Conservation (phyloP, 1,284 basidiomycete species). For the Leccinum griseonigrum region DNA sequence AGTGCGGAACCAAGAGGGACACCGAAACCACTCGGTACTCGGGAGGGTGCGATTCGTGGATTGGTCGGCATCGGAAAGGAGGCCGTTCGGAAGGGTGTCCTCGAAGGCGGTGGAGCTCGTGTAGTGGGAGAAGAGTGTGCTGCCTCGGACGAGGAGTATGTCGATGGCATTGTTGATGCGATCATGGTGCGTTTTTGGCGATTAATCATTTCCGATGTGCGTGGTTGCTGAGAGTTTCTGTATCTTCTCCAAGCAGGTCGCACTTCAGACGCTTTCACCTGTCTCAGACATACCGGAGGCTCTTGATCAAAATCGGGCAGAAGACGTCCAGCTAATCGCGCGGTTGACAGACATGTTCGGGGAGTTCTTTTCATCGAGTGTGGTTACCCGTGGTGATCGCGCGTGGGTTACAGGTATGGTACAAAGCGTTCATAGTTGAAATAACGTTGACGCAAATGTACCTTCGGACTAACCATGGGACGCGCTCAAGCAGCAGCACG, state of each 20-base stretch:
- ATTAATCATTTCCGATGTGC: not conserved
- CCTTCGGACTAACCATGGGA: not conserved
- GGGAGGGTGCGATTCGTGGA: slow-evolving; percentile 85
- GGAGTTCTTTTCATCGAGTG: slow-evolving; percentile 54
- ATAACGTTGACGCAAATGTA: not conserved
- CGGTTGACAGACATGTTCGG: slow-evolving; percentile 57
- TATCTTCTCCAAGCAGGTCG: slow-evolving; percentile 41
- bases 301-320: slow-evolving; percentile 45
- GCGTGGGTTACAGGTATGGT: slow-evolving; percentile 59
- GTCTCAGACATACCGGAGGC: slow-evolving; percentile 54
- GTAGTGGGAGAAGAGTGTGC: slow-evolving; percentile 64
- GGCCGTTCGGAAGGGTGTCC: slow-evolving; percentile 75
- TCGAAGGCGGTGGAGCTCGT: slow-evolving; percentile 73
- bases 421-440: slow-evolving; percentile 31
- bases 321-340: slow-evolving; percentile 46
- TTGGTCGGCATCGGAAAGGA: slow-evolving; percentile 81
- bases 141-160: slow-evolving; percentile 38
- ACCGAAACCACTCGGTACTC: slow-evolving; percentile 69
- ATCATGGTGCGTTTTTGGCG: slow-evolving; percentile 49
- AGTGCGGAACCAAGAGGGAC: slow-evolving; percentile 38
- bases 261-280: slow-evolving; percentile 55
- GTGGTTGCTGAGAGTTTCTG: not conserved
- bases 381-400: slow-evolving; percentile 47
- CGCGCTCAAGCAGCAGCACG: too few relatives aligned
- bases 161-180: slow-evolving; percentile 45